Percentiles rank a stretch among this genome's conserved stretches.
Evolutionary conservation across 768 basidiomycete species (phyloP).

Genomic region (Baorangia bicolor): DNA sequence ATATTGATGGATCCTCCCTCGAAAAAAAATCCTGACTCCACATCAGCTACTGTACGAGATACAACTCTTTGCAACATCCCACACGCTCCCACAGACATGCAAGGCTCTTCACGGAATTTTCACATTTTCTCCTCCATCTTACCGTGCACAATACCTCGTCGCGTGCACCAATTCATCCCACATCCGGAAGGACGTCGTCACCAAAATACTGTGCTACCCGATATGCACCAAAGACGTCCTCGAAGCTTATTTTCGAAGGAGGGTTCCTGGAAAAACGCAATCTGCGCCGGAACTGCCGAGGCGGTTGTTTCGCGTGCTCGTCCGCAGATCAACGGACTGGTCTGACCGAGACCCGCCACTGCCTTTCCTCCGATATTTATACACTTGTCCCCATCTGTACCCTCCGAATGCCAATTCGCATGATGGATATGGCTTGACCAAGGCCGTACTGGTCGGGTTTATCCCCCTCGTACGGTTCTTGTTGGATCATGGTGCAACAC

Average conservation of each 20-base stretch:
- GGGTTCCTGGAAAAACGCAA: not conserved
- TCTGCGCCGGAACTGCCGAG: constrained; percentile 55
- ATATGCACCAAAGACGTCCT: constrained; percentile 41
- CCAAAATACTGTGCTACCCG: constrained; percentile 48
- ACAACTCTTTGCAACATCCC: constrained; percentile 67
- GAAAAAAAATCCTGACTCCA: constrained; percentile 7
- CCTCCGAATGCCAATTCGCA: constrained; percentile 60
- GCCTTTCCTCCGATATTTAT: constrained; percentile 63
- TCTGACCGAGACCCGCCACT: constrained; percentile 53
- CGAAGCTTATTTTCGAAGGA: constrained; percentile 42
- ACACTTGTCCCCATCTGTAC: constrained; percentile 38
- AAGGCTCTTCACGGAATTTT: constrained; percentile 54
- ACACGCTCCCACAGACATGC: constrained; percentile 59
- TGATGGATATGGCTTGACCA: constrained; percentile 79
- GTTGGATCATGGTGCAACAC: constrained; percentile 71
- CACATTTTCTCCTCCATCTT: constrained; percentile 51
- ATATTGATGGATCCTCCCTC: not conserved
- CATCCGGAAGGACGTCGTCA: constrained; percentile 24
- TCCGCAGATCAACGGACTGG: constrained; percentile 40
- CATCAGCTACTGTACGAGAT: constrained; percentile 75
- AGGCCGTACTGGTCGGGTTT: constrained; percentile 68
- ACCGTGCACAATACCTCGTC: constrained; percentile 67
- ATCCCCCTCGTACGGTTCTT: constrained; percentile 67
- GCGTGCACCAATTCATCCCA: constrained; percentile 26
- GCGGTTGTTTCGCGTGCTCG: constrained; percentile 61